Percentiles rank a stretch among this genome's conserved stretches.
These are phyloP conservation scores for Amanita jacksonii DNA, from an alignment of 768 basidiomycete species.

Conservation along the genomic window DNA sequence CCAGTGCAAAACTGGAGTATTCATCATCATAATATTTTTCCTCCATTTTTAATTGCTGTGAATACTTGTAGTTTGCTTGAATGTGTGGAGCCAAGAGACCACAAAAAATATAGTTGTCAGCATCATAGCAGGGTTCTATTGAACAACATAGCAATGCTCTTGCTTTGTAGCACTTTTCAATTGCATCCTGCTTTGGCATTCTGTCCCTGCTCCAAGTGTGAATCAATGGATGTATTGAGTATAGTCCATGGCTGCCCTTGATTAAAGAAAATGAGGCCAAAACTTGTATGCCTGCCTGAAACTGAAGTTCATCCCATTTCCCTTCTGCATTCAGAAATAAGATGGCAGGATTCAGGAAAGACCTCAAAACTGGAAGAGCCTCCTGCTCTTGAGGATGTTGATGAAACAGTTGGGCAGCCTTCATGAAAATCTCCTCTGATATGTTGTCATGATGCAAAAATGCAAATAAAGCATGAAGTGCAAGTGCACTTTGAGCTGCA, in stretches of 20 bases:
- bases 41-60: neutral
- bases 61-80: neutral
- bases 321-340: neutral
- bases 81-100: conserved; percentile 5
- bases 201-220: conserved; percentile 3
- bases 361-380: neutral
- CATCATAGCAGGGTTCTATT: neutral
- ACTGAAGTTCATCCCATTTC: conserved; percentile 11
- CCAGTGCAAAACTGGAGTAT: neutral
- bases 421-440: conserved; percentile 9
- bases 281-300: conserved; percentile 11
- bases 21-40: neutral
- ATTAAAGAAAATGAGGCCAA: conserved; percentile 12
- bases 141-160: conserved; percentile 1
- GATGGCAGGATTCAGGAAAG: neutral
- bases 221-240: conserved; percentile 10
- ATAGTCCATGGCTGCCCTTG: conserved; percentile 2
- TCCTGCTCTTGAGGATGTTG: neutral
- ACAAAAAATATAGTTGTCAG: neutral
- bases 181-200: neutral
- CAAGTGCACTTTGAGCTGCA: conserved; percentile 12
- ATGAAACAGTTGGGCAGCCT: conserved; percentile 5
- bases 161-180: neutral
- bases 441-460: conserved; percentile 14
- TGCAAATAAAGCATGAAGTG: conserved; percentile 11